phyloP scores from a whole-genome alignment of 2,329 filamentous ascomycete species.

The Anthostomella pinea region DNA sequence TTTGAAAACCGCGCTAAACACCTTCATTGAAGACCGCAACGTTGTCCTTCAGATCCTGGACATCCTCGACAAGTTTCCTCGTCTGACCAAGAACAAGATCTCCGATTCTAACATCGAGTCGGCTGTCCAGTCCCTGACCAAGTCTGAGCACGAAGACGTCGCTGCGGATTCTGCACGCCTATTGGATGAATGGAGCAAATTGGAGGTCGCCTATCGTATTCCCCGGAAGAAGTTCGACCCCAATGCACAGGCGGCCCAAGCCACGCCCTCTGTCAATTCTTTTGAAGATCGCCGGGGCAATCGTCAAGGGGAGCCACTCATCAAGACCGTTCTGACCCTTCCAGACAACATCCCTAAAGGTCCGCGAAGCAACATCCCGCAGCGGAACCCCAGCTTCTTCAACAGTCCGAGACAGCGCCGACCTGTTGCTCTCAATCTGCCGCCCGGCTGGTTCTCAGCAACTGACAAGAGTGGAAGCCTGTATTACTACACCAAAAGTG shows the following conservation, averaged over 20 bases:
- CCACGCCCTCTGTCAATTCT: slow-evolving; percentile 47
- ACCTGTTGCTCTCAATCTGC: slow-evolving; percentile 52
- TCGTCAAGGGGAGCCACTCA: slow-evolving; percentile 39
- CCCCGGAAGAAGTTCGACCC: slow-evolving; percentile 83
- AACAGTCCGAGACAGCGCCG: slow-evolving; percentile 53
- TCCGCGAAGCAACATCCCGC: slow-evolving; percentile 58
- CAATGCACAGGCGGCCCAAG: slow-evolving; percentile 46
- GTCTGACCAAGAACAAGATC: slow-evolving; percentile 94
- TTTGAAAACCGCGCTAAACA: slow-evolving; percentile 78
- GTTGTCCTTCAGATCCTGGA: slow-evolving; percentile 86
- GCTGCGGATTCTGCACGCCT: slow-evolving; percentile 67
- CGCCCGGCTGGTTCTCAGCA: slow-evolving; percentile 82
- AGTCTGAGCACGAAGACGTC: slow-evolving; percentile 72
- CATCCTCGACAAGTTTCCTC: slow-evolving; percentile 83
- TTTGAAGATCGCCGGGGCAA: slow-evolving; percentile 65
- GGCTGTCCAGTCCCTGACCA: slow-evolving; percentile 66
- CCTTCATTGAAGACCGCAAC: slow-evolving; percentile 86
- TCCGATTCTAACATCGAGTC: slow-evolving; percentile 92
- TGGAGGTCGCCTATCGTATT: slow-evolving; percentile 90
- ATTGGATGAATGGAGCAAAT: slow-evolving; percentile 80
- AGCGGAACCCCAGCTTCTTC: slow-evolving; percentile 52
- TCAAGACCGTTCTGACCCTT: slow-evolving; percentile 42
- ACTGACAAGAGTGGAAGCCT: slow-evolving; percentile 66
- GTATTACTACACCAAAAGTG: slow-evolving; percentile 83
- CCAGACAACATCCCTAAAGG: slow-evolving; percentile 54